Percentiles rank a stretch among this genome's conserved stretches.
Evolutionary conservation across 1,139 yeast genomes (phyloP).

Genomic region (Pneumocystis carinii): DNA sequence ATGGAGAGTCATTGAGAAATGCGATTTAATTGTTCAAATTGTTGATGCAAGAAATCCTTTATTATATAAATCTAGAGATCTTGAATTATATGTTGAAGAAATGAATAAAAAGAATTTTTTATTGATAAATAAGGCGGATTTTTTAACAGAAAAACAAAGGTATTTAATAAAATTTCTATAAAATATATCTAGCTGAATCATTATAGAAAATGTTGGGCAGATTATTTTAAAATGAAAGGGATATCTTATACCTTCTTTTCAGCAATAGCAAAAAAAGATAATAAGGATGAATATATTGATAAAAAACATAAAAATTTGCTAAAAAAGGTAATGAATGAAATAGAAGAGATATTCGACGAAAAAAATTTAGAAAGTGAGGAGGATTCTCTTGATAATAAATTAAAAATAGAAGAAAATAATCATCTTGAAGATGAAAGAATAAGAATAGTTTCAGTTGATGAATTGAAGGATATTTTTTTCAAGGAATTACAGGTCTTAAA

Average conservation of each 20-base stretch:
- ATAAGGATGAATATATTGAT: constrained; percentile 21
- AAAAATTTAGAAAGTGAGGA: constrained; percentile 9
- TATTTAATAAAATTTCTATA: background rate
- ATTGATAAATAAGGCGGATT: constrained; percentile 86
- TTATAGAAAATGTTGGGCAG: constrained; percentile 52
- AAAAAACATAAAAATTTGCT: background rate
- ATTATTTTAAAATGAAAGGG: constrained; percentile 50
- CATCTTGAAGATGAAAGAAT: constrained; percentile 26
- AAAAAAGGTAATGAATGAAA: constrained; percentile 16
- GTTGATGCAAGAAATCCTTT: constrained; percentile 95
- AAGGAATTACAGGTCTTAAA: constrained; percentile 47
- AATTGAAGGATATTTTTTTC: constrained; percentile 67
- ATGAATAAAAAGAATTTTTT: constrained; percentile 65
- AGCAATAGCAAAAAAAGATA: constrained; percentile 44
- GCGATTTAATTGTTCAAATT: constrained; percentile 87
- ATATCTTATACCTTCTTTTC: constrained; percentile 86
- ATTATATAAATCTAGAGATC: constrained; percentile 74
- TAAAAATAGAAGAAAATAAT: constrained; percentile 25
- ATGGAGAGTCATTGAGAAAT: constrained; percentile 96
- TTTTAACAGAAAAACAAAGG: constrained; percentile 64
- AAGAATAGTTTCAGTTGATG: constrained; percentile 64
- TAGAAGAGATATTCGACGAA: constrained; percentile 16
- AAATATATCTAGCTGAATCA: background rate
- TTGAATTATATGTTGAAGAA: constrained; percentile 70
- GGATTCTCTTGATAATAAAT: constrained; percentile 21